Evolutionary conservation across 2,329 filamentous ascomycete species (phyloP), one percentile per base, ranked within the genome.

Genomic region (Talaromyces rugulosus): DNA sequence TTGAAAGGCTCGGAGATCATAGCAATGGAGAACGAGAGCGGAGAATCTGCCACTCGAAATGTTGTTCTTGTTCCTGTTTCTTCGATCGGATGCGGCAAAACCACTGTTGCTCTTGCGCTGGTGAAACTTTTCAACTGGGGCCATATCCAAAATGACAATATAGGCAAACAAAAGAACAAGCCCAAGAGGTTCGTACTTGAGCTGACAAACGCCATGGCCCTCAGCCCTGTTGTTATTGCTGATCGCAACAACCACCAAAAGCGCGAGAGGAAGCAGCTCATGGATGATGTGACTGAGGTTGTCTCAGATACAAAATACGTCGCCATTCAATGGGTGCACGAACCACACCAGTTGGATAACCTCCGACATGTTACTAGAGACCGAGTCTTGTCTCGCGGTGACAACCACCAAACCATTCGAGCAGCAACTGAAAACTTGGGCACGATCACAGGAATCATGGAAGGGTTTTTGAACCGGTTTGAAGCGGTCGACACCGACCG

Each of bases 341-440:
- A 92, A 62, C 80, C 80, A 1, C 81, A 81, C 64, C 80, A 91
- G 66, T 84, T 95, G 7, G 83, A 90, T 56, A 81, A 85, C 34
- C 91, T 98, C 64, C 85, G 90, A 52, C 80, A 85, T 61, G 82
- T 94, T 30, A 96, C 92, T 0, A 88, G 86, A 62, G 84, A 88
- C 65, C 88, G 95, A 56, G 91, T 99, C 0, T 79, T 97, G 23
- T 83, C 86, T 5, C 89, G 95, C 27, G 95, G 95, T 14, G 92
- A 99, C 75, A 98, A 98, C 71, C 95, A 99, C 74, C 95, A 99
- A 77, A 99, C 95, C 0, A 98, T 99, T 63, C 92, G 95, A 70
- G 93, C 94, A 11, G 82, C 80, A n/a, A 89, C 86, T 53, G 89
- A 90, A 61, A 85, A 89, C 52, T 77, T 82, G 54, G 78, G 83